Conservation (phyloP, 305 asterid genomes). For the Fraxinus velutina region DNA sequence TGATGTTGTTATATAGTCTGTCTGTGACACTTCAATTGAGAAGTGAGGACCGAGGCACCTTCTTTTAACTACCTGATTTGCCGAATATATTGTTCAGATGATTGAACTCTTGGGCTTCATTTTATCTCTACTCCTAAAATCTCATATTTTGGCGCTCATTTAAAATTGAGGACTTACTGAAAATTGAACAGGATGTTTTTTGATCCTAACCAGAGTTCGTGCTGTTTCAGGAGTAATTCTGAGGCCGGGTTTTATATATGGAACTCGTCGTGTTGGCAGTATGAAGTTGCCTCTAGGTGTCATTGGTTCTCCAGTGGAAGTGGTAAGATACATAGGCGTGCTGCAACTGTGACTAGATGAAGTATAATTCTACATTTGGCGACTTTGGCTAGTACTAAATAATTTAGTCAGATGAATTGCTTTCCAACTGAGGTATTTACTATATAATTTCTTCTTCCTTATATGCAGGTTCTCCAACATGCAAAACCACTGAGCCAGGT, state of each 20-base stretch:
- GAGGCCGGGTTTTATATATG: constrained; percentile 92
- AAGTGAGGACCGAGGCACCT: background rate
- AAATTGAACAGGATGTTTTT: background rate
- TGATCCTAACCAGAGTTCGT: constrained; percentile 12
- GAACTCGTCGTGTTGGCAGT: constrained; percentile 84
- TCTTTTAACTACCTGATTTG: background rate
- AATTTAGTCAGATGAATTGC: background rate
- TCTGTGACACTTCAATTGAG: background rate
- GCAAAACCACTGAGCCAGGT: constrained; percentile 64
- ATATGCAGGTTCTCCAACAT: constrained; percentile 65
- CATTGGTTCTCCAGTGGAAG: constrained; percentile 82
- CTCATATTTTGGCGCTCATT: background rate
- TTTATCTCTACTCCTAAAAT: background rate
- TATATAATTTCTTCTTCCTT: background rate
- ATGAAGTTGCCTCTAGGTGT: constrained; percentile 78
- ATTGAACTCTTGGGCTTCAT: background rate
- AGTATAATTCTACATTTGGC: background rate
- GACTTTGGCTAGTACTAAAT: background rate
- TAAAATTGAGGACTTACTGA: background rate
- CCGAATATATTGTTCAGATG: background rate
- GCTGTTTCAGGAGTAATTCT: constrained; percentile 67
- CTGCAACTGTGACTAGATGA: background rate
- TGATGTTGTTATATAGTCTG: background rate
- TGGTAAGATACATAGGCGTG: constrained; percentile 36
- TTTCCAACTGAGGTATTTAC: background rate